Conservation (phyloP, 2,329 filamentous ascomycete genomes). For the Magnaporthales sp. region DNA sequence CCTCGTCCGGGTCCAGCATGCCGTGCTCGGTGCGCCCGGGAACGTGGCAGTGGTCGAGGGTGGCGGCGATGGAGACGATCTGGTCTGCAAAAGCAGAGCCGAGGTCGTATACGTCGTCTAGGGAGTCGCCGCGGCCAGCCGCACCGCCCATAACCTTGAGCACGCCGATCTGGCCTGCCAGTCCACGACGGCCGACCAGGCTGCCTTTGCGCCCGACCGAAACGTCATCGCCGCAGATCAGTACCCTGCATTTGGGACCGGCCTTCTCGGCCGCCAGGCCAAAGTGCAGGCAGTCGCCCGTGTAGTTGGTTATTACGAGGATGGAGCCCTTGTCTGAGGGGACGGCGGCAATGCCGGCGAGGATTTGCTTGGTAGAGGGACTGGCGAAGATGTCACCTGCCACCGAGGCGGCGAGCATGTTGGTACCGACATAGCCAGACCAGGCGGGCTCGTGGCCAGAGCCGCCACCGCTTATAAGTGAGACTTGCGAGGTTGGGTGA, state of each 20-base stretch:
- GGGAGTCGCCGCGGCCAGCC: conserved; percentile 33
- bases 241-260: conserved; percentile 45
- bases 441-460: conserved; percentile 55
- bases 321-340: conserved; percentile 48
- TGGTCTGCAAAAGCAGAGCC: conserved; percentile 39
- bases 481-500: conserved; percentile 34
- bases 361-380: conserved; percentile 54
- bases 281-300: conserved; percentile 55
- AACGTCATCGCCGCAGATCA: conserved; percentile 58
- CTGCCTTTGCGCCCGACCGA: conserved; percentile 50
- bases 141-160: conserved; percentile 49
- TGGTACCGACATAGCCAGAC: conserved; percentile 53
- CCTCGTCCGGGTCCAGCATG: conserved; percentile 37
- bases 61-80: conserved; percentile 49
- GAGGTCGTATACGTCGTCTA: conserved; percentile 41
- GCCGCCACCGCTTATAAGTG: conserved; percentile 45
- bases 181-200: conserved; percentile 51
- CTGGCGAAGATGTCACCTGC: conserved; percentile 56
- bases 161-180: conserved; percentile 52
- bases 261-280: conserved; percentile 48
- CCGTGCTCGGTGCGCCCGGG: conserved; percentile 41
- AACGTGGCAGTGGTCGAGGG: conserved; percentile 52
- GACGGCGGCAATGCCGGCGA: conserved; percentile 46
- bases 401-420: conserved; percentile 52
- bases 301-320: conserved; percentile 57